Conservation (phyloP, 495 filamentous ascomycete species). For the Xylaria telfairii region DNA sequence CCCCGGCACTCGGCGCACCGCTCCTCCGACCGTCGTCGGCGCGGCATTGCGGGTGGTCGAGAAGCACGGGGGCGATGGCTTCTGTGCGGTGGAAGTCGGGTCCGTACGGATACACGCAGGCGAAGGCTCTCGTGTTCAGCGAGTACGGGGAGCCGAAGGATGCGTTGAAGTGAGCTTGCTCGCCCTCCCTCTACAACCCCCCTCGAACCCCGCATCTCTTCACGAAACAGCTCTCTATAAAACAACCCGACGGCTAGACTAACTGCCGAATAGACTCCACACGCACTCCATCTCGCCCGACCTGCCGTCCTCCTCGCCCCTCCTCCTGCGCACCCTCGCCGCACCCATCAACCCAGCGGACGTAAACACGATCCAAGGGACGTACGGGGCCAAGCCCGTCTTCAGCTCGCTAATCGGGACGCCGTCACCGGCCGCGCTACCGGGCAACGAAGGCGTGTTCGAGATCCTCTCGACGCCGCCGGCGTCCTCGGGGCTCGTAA, state of each 20-base stretch:
- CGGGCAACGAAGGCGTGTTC: constrained; percentile 91
- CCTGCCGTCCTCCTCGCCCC: constrained; percentile 76
- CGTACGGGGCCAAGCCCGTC: constrained; percentile 85
- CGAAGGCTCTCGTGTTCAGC: constrained; percentile 86
- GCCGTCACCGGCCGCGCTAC: constrained; percentile 60
- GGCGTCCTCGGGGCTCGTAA: constrained; percentile 32
- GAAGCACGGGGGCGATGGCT: constrained; percentile 1
- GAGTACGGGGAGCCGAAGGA: constrained; percentile 84
- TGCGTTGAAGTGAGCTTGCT: constrained; percentile 67
- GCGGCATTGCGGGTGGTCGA: constrained; percentile 25
- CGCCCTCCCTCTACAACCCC: constrained; percentile 1
- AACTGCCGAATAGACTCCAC: constrained; percentile 81
- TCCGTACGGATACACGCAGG: constrained; percentile 93
- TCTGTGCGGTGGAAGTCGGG: constrained; percentile 51
- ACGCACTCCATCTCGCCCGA: constrained; percentile 80
- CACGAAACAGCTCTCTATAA: neutral
- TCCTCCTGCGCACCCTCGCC: constrained; percentile 71
- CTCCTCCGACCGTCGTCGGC: constrained; percentile 15
- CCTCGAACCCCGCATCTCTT: too few species aligned
- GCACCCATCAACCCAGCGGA: constrained; percentile 96
- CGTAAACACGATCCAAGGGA: constrained; percentile 91
- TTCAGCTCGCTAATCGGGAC: constrained; percentile 80
- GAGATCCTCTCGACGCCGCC: constrained; percentile 66
- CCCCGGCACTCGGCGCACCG: constrained; percentile 12
- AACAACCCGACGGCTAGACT: too few species aligned